Base-by-base conservation (phyloP, 2,329 filamentous ascomycete species). In the Cercospora nicotianae region DNA sequence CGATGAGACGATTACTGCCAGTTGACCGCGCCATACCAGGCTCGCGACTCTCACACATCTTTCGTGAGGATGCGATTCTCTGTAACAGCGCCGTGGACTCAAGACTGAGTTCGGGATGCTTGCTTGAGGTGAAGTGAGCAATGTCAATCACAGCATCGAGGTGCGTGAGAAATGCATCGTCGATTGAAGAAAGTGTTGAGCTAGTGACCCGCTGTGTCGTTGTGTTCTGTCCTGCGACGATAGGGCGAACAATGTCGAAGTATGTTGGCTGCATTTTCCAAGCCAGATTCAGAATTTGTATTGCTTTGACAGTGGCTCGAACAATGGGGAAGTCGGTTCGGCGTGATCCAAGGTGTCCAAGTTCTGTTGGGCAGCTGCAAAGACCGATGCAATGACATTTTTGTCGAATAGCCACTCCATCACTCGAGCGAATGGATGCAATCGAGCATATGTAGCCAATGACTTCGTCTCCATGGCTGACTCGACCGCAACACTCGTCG, bases 361-460 rank as follows among this genome's bases (percentile, higher is more conserved):
- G 72, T 94, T 88, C 77, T 96, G 90, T 72, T 94, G 91, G 31
- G 95, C 87, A 10, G 91, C 87, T 66, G 87, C 85, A 79, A 97
- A 94, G 1, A 99, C 81, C 13, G 90, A 87, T 71, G 87, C 87
- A 74, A 96, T 88, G 23, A 97, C 92, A 71, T 91, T 92, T 75
- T 96, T 92, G 77, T 96, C 97, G 80, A 96, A 97, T 80, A 99
- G 87, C 93, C 95, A 98, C 77, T 99, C 95, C 91, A 98, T 97
- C 16, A 96, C 90, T 67, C 96, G 89, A 3, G 92, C 89, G 76
- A 98, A 99, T 0, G 96, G 94, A 80, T 99, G 96, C 63, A 97
- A 86, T 26, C 89, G 88, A 67, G 95, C 89, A 77, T 99, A 99
- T 5, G 87, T 86, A 60, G 89, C 87, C 4, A 98, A 83, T 65